Evolutionary conservation across 1,139 yeast genomes (phyloP).

Genomic region (Yamadazyma mexicana): DNA sequence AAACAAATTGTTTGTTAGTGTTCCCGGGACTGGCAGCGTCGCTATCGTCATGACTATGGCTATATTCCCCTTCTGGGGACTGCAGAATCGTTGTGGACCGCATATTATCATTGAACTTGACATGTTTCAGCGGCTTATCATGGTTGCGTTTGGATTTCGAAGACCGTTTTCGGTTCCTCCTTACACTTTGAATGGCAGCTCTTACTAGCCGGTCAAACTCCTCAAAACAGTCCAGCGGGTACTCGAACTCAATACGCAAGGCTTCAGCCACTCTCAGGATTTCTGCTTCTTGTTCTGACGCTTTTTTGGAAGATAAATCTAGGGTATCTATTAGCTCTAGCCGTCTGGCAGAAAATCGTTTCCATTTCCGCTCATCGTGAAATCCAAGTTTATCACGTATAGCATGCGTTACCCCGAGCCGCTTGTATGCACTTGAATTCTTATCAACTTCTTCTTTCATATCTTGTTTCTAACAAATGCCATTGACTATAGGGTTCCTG

Average conservation of each 20-base stretch:
- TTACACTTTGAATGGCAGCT: conserved; percentile 78
- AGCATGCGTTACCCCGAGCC: conserved; percentile 71
- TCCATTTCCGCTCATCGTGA: conserved; percentile 82
- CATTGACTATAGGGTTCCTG: conserved; percentile 4
- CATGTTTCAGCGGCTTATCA: conserved; percentile 1
- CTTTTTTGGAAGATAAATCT: conserved; percentile 75
- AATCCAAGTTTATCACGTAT: conserved; percentile 75
- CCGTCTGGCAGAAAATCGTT: conserved; percentile 82
- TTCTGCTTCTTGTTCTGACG: conserved; percentile 87
- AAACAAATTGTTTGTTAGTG: conserved; percentile 22
- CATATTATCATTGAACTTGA: neutral
- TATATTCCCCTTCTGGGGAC: conserved; percentile 2
- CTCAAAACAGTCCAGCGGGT: conserved; percentile 51
- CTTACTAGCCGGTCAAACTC: conserved; percentile 90
- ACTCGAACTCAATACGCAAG: conserved; percentile 74
- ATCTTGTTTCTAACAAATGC: neutral
- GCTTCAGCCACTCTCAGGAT: conserved; percentile 75
- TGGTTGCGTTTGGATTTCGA: conserved; percentile 26
- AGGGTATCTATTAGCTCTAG: conserved; percentile 83
- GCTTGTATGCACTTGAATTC: conserved; percentile 8
- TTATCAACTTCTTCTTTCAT: conserved; percentile 7
- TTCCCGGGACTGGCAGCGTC: conserved; percentile 6
- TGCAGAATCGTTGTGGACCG: neutral
- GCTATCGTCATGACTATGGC: conserved; percentile 12
- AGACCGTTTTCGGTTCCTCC: conserved; percentile 46